These are phyloP conservation scores for Candida pseudofarinosa DNA, from an alignment of 805 yeast genomes.

Conservation along the genomic window DNA sequence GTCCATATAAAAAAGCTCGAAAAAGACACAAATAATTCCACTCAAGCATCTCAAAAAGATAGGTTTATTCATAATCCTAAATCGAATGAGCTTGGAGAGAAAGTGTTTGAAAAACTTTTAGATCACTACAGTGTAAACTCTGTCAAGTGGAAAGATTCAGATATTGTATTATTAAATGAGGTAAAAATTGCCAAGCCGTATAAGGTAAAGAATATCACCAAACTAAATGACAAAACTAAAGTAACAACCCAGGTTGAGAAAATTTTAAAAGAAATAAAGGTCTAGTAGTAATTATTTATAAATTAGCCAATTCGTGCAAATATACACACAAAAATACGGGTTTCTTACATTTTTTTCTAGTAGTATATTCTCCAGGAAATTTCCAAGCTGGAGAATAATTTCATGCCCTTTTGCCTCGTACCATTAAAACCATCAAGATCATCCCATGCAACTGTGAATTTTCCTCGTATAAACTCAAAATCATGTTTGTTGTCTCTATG, in stretches of 20 bases:
- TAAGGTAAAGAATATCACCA: slow-evolving; percentile 22
- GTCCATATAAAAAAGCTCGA: slow-evolving; percentile 16
- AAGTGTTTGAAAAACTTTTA: slow-evolving; percentile 17
- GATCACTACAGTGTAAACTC: slow-evolving; percentile 19
- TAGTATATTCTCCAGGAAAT: slow-evolving; percentile 28
- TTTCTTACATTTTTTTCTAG: background rate
- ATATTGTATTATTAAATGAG: slow-evolving; percentile 33
- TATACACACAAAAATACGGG: background rate
- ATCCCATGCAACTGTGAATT: slow-evolving; percentile 18
- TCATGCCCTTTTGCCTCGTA: slow-evolving; percentile 47
- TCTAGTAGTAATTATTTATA: slow-evolving; percentile 21
- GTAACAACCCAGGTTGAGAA: slow-evolving; percentile 19
- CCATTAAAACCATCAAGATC: slow-evolving; percentile 70
- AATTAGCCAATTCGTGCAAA: background rate
- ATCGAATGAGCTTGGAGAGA: slow-evolving; percentile 10
- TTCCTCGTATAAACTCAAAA: background rate
- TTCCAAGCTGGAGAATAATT: slow-evolving; percentile 48
- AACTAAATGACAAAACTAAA: slow-evolving; percentile 15
- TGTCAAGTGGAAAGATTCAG: slow-evolving; percentile 28
- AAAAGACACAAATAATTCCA: slow-evolving; percentile 16
- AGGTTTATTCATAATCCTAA: slow-evolving; percentile 12
- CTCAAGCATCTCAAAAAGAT: slow-evolving; percentile 18
- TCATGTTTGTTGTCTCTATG: background rate
- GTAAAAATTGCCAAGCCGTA: slow-evolving; percentile 37
- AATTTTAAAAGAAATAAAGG: slow-evolving; percentile 19